Evolutionary conservation across 1,139 yeast genomes (phyloP).

Genomic region (Wickerhamomyces sp.): DNA sequence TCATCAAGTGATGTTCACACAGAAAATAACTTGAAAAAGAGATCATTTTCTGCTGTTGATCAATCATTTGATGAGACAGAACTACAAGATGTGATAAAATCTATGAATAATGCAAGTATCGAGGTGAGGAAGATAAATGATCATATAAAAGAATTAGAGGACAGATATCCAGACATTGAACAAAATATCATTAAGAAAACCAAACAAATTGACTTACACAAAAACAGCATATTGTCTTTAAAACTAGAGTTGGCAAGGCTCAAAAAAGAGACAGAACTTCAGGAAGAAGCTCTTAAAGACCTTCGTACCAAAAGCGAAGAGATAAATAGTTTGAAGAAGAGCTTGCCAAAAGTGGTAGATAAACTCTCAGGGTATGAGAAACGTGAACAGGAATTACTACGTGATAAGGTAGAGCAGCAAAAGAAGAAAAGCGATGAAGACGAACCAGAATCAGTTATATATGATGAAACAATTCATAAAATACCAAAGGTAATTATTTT

Average conservation of each 20-base stretch:
- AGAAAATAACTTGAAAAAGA: neutral
- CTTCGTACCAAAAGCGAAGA: too few species aligned
- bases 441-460: constrained; percentile 1
- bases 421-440: constrained; percentile 5
- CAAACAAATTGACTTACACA: too few species aligned
- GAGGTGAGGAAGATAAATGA: constrained; percentile 3
- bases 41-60: neutral
- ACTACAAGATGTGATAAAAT: constrained; percentile 1
- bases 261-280: too few species aligned
- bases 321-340: too few species aligned
- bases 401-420: constrained; percentile 1
- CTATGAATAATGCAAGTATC: constrained; percentile 5
- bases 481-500: constrained; percentile 14
- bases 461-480: constrained; percentile 14
- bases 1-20: neutral
- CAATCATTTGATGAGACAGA: neutral
- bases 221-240: too few species aligned
- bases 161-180: too few species aligned
- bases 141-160: too few species aligned
- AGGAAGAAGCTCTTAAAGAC: too few species aligned
- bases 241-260: too few species aligned
- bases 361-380: too few species aligned
- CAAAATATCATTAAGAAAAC: too few species aligned
- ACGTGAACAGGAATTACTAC: constrained; percentile 3
- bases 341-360: too few species aligned